Base-by-base conservation (phyloP, 2,329 filamentous ascomycete genomes). In the Penicillium sp. region DNA sequence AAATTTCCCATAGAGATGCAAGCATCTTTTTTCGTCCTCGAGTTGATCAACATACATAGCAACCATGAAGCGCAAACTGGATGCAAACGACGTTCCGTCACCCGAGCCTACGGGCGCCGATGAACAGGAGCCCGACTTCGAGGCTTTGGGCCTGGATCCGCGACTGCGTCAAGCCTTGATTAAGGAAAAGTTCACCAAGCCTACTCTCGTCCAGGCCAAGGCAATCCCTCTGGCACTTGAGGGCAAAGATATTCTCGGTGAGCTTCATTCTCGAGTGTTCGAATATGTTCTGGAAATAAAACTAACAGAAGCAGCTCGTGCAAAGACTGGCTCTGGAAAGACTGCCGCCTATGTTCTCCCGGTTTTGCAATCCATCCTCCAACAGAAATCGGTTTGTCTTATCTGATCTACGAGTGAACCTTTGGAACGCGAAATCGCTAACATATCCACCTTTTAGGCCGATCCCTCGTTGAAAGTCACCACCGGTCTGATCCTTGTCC, bases 311-410 rank as follows among this genome's bases (percentile, higher is more conserved):
- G 36, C 55, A 81, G 92, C 91, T 48, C 91, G 93, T 67, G 91
- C 93, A 30, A 95, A 93, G 73, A 97, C 94, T 4, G 94, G 94
- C 10, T 96, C 92, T 3, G 94, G 94, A 61, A 99, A 99, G 80
- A 99, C 94, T 9, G 91, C 91, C n/a, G 93, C 94, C 43, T 97
- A 97, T 69, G 78, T 96, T 6, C 80, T 99, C 34, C 94, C 94
- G 1, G 82, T 96, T n/a, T 75, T 99, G 13, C 89, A 96, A 61
- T 83, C 84, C 29, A 89, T 96, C 55, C 76, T 99, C 49, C 89
- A 88, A 68, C 84, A 84, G 60, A 96, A 96, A 74, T 75, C 82
- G 63, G 84, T 87, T 71, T 50, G 69, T 65, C 30, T 32, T 24
- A 26, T 45, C 29, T 26, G 7, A 34, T 39, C 32, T 32, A 18